Conservation (phyloP, 1,284 basidiomycete species). For the Cutaneotrichosporon sp. region DNA sequence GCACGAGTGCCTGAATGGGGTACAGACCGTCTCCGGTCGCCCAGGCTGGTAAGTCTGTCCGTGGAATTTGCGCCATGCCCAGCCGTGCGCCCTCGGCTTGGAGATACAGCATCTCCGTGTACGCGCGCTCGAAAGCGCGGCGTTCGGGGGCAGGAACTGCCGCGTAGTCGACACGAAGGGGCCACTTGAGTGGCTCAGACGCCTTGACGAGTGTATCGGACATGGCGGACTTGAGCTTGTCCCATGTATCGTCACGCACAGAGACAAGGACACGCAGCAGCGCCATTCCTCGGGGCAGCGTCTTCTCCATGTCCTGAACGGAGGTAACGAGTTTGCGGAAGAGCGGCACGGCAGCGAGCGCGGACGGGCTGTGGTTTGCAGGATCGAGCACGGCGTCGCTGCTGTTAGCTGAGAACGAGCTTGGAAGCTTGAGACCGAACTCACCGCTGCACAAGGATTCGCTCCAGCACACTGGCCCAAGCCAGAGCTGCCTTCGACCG, state of each 20-base stretch:
- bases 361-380: conserved; percentile 48
- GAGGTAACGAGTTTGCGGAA: conserved; percentile 63
- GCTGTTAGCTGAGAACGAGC: conserved; percentile 17
- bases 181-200: conserved; percentile 75
- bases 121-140: conserved; percentile 65
- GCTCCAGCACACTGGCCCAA: conserved; percentile 70
- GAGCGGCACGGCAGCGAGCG: conserved; percentile 51
- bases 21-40: conserved; percentile 57
- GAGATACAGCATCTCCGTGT: conserved; percentile 66
- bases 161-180: conserved; percentile 62
- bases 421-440: conserved; percentile 16
- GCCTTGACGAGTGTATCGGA: conserved; percentile 59
- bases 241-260: conserved; percentile 66
- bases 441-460: conserved; percentile 67
- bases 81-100: conserved; percentile 57
- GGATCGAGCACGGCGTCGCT: conserved; percentile 40
- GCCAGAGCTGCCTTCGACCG: conserved; percentile 67
- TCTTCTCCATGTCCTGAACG: conserved; percentile 50
- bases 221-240: conserved; percentile 61
- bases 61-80: conserved; percentile 4
- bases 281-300: conserved; percentile 51
- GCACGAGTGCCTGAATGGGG: conserved; percentile 75
- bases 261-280: conserved; percentile 53
- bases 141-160: conserved; percentile 54
- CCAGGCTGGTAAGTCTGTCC: conserved; percentile 8